These are phyloP conservation scores for Neobulgaria alba DNA, from an alignment of 2,329 filamentous ascomycete genomes.

Conservation along the genomic window DNA sequence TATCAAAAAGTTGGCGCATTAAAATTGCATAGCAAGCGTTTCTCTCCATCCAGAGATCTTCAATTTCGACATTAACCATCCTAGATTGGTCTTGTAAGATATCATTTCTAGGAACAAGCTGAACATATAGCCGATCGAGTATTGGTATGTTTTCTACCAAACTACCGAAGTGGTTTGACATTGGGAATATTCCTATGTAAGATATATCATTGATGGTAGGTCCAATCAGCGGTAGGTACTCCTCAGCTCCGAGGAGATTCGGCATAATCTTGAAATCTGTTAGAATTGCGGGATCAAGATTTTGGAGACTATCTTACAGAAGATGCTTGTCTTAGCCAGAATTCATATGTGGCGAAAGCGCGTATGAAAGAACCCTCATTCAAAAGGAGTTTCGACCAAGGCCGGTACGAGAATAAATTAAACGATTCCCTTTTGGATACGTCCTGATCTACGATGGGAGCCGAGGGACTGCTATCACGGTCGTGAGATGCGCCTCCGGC, in stretches of 20 bases:
- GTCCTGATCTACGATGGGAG: too few species aligned
- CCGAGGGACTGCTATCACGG: too few species aligned
- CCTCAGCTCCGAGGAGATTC: slow-evolving; percentile 38
- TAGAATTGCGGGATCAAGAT: slow-evolving; percentile 2
- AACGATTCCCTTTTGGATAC: slow-evolving; percentile 1
- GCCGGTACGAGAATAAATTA: slow-evolving; percentile 24
- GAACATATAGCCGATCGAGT: slow-evolving; percentile 46
- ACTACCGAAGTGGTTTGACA: slow-evolving; percentile 48
- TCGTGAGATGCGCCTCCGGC: neutral
- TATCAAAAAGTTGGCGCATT: slow-evolving; percentile 24
- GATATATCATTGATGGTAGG: slow-evolving; percentile 39
- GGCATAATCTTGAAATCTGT: slow-evolving; percentile 44
- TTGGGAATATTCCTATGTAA: slow-evolving; percentile 62
- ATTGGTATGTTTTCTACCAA: slow-evolving; percentile 40
- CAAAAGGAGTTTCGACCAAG: slow-evolving; percentile 57
- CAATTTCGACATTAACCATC: slow-evolving; percentile 23
- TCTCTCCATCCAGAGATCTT: slow-evolving; percentile 26
- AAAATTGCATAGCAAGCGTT: slow-evolving; percentile 25
- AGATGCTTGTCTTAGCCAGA: slow-evolving; percentile 51
- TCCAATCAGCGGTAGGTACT: slow-evolving; percentile 33
- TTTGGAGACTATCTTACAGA: slow-evolving; percentile 26
- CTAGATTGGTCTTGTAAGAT: slow-evolving; percentile 29
- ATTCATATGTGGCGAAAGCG: slow-evolving; percentile 59
- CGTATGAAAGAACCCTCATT: slow-evolving; percentile 71
- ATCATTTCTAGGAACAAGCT: slow-evolving; percentile 35